Conservation (phyloP, 208 protist genomes). For the Leishmania tarentolae region DNA sequence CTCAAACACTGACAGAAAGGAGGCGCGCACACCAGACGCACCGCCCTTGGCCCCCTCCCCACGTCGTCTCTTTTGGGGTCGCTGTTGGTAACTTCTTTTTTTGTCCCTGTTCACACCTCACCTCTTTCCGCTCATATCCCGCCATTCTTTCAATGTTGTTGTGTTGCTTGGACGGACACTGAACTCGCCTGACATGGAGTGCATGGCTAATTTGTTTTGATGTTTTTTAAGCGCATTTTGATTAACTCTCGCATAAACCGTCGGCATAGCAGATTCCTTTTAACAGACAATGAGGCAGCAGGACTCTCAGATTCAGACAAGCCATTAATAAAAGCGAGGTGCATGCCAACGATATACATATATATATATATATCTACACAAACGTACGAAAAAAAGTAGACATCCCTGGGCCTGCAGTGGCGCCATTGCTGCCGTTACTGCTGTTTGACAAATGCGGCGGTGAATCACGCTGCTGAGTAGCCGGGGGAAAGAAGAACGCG, state of each 20-base stretch:
- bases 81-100: not conserved
- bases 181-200: not conserved
- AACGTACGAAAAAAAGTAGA: not conserved
- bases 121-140: not conserved
- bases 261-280: not conserved
- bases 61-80: not conserved
- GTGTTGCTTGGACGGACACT: not conserved
- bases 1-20: not conserved
- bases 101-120: not conserved
- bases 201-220: not conserved
- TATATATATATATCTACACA: not conserved
- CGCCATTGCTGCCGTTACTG: not conserved
- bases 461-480: not conserved
- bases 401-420: not conserved
- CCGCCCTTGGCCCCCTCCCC: not conserved
- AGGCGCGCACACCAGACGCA: not conserved
- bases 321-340: slow-evolving; percentile 6
- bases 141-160: not conserved
- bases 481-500: not conserved
- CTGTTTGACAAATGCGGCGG: not conserved
- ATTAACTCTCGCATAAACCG: not conserved
- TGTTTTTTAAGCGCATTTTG: not conserved
- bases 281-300: not conserved
- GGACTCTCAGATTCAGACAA: slow-evolving; percentile 1
- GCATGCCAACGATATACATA: not conserved